Conservation (phyloP, 1,284 basidiomycete species). For the Ceratobasidium sp. region DNA sequence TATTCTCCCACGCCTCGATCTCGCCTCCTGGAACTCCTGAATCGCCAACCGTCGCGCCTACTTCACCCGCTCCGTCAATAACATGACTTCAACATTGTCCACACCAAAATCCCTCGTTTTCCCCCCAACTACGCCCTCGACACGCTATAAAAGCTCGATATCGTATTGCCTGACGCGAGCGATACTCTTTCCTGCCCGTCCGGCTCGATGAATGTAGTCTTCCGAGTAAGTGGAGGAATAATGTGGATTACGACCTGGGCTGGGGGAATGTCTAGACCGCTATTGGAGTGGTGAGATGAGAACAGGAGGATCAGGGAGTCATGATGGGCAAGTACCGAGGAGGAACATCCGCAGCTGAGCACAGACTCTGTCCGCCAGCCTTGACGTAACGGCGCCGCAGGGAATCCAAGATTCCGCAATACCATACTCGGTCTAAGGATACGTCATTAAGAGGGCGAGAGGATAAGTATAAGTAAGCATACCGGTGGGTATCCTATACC, state of each 20-base stretch:
- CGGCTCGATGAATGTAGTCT: slow-evolving; percentile 99
- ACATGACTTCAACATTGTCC: slow-evolving; percentile 89
- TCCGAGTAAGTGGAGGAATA: slow-evolving; percentile 97
- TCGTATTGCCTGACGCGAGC: slow-evolving; percentile 99
- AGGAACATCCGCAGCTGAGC: slow-evolving; percentile 94
- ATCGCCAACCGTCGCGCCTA: slow-evolving; percentile 90
- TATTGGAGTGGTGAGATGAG: slow-evolving; percentile 53
- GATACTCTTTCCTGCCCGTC: slow-evolving; percentile 93
- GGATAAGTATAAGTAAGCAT: slow-evolving; percentile 34
- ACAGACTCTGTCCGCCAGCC: slow-evolving; percentile 88
- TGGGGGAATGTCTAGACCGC: slow-evolving; percentile 95
- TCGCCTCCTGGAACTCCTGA: slow-evolving; percentile 75
- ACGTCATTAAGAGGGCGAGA: slow-evolving; percentile 8
- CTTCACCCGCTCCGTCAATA: slow-evolving; percentile 90
- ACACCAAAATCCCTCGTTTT: slow-evolving; percentile 93
- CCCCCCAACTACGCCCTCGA: slow-evolving; percentile 92
- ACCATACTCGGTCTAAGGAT: slow-evolving; percentile 77
- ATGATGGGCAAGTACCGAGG: slow-evolving; percentile 76
- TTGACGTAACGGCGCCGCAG: slow-evolving; percentile 98
- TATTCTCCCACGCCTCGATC: slow-evolving; percentile 67
- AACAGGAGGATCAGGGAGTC: slow-evolving; percentile 42
- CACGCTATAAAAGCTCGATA: slow-evolving; percentile 95
- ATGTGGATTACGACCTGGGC: slow-evolving; percentile 99
- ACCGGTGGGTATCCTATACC: slow-evolving; percentile 94
- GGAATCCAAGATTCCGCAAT: slow-evolving; percentile 91